A percentile compares a stretch with the other conserved stretches of the same genome.
These are phyloP conservation scores for Macadamia tetraphylla DNA, from an alignment of 164 flowering plant genomes.

Conservation along the genomic window DNA sequence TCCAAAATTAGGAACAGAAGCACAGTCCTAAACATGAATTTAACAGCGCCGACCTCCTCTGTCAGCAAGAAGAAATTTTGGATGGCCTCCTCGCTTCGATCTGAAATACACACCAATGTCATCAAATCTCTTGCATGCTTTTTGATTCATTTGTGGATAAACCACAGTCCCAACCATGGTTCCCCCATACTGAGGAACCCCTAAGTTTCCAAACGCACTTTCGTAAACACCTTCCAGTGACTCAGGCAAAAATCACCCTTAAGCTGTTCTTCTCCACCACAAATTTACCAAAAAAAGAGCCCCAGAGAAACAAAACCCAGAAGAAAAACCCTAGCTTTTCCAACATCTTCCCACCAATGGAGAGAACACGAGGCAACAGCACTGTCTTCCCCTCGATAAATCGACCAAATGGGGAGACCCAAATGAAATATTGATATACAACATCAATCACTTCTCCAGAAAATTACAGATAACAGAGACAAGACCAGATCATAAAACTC, in stretches of 20 bases:
- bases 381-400: not conserved
- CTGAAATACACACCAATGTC: not conserved
- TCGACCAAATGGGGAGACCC: not conserved
- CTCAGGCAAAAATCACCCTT: not conserved
- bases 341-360: not conserved
- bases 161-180: not conserved
- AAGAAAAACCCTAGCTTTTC: not conserved
- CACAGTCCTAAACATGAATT: not conserved
- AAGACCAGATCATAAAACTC: not conserved
- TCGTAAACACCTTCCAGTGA: not conserved
- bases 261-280: conserved; percentile 1
- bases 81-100: not conserved
- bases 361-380: conserved; percentile 1
- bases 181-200: not conserved
- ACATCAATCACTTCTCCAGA: not conserved
- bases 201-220: not conserved
- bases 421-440: not conserved
- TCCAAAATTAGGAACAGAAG: not conserved
- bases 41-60: not conserved
- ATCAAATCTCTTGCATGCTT: not conserved
- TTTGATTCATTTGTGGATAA: not conserved
- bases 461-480: not conserved
- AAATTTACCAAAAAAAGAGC: not conserved
- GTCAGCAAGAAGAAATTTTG: not conserved
- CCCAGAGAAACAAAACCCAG: conserved; percentile 1